Conservation (phyloP, 768 basidiomycete genomes). For the Lactarius sp. region DNA sequence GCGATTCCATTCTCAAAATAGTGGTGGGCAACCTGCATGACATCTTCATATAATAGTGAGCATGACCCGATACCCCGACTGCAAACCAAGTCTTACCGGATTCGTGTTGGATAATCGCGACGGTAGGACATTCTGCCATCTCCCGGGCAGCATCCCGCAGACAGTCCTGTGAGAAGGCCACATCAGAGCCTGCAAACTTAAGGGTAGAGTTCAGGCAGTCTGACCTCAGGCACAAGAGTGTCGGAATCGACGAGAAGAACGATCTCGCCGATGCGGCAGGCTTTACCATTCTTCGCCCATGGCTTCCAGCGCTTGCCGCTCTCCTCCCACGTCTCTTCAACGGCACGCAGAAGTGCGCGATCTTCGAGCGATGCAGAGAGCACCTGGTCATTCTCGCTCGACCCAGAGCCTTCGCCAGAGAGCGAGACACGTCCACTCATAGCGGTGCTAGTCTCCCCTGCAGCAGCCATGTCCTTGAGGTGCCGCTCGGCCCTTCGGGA, state of each 20-base stretch:
- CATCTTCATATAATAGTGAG: constrained; percentile 36
- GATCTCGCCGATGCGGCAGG: constrained; percentile 42
- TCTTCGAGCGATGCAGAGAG: constrained; percentile 43
- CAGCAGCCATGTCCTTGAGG: constrained; percentile 29
- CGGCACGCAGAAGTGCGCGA: constrained; percentile 45
- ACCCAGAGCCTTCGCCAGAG: constrained; percentile 27
- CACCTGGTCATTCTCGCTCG: constrained; percentile 26
- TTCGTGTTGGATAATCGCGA: constrained; percentile 50
- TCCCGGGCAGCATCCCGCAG: constrained; percentile 49
- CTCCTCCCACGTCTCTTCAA: constrained; percentile 46
- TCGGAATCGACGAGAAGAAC: constrained; percentile 49
- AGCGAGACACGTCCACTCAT: constrained; percentile 29
- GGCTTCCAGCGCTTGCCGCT: constrained; percentile 31
- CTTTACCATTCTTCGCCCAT: constrained; percentile 37
- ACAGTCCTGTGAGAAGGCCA: constrained; percentile 36
- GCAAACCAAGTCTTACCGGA: constrained; percentile 32
- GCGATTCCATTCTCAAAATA: constrained; percentile 47
- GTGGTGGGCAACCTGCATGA: constrained; percentile 53
- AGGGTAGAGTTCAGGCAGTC: not conserved
- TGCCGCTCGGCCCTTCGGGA: constrained; percentile 36
- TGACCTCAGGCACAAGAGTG: constrained; percentile 43
- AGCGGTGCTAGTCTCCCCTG: constrained; percentile 1
- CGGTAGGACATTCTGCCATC: constrained; percentile 44
- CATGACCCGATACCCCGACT: constrained; percentile 17
- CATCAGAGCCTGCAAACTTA: constrained; percentile 10